Evolutionary conservation across 164 flowering plant genomes (phyloP).

Genomic region (Berberis vulgaris): DNA sequence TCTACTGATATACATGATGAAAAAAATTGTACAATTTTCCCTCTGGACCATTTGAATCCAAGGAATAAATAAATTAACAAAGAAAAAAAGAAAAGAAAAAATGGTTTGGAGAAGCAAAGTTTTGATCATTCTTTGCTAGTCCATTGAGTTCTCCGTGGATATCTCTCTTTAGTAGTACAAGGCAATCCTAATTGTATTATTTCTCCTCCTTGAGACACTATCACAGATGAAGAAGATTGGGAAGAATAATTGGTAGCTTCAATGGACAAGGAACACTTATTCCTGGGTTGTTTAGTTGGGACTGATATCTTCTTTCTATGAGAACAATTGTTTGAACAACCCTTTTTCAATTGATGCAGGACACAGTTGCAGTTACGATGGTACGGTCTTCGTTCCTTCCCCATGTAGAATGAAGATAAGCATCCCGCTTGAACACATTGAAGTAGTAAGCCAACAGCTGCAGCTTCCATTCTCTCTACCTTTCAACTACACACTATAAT

Average conservation of each 20-base stretch:
- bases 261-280: neutral
- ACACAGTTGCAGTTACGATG: neutral
- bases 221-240: neutral
- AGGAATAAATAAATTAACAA: neutral
- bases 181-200: neutral
- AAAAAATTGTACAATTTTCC: neutral
- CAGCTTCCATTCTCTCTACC: neutral
- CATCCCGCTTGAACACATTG: neutral
- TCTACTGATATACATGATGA: neutral
- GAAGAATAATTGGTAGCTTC: neutral
- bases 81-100: neutral
- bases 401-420: neutral
- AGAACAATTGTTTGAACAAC: conserved; percentile 6
- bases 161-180: neutral
- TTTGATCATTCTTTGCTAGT: neutral
- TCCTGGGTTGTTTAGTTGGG: conserved; percentile 12
- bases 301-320: conserved; percentile 10
- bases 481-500: neutral
- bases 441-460: neutral
- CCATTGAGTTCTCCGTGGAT: neutral
- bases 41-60: neutral
- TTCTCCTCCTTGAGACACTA: neutral
- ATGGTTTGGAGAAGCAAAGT: neutral
- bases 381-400: neutral
- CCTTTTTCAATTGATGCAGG: neutral